Percentiles rank a stretch among this genome's conserved stretches.
Conservation (phyloP, 2,329 filamentous ascomycete genomes). For the Teratosphaeria zuluensis region DNA sequence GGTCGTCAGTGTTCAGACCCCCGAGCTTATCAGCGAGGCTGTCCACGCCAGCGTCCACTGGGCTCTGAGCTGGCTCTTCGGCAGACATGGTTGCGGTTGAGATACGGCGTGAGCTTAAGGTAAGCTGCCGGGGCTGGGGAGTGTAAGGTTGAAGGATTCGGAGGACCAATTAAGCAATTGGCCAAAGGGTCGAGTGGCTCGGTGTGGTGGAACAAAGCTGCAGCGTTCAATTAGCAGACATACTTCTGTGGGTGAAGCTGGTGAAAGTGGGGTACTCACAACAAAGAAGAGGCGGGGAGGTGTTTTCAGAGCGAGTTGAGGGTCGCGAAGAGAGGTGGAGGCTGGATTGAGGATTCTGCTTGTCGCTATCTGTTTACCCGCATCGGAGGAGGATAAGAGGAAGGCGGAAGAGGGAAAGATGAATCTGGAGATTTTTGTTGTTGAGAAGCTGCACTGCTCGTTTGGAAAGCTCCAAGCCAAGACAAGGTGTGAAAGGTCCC, state of each 20-base stretch:
- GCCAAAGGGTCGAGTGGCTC: background rate
- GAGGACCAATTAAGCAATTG: background rate
- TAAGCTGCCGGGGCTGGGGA: background rate
- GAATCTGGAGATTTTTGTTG: background rate
- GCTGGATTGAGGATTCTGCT: background rate
- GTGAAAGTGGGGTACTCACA: background rate
- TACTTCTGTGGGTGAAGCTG: background rate
- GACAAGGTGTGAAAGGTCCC: too few species aligned
- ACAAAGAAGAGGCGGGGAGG: background rate
- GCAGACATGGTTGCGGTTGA: constrained; percentile 18
- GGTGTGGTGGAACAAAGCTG: background rate
- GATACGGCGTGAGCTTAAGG: background rate
- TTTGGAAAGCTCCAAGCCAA: background rate
- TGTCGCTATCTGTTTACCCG: background rate
- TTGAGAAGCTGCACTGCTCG: background rate
- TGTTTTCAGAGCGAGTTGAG: background rate
- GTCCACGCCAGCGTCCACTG: constrained; percentile 22
- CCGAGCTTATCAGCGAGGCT: constrained; percentile 34
- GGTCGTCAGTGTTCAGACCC: constrained; percentile 36
- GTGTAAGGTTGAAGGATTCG: background rate
- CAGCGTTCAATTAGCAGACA: background rate
- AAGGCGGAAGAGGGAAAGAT: background rate
- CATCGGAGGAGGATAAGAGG: background rate
- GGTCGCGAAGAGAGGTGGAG: background rate
- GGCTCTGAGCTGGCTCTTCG: constrained; percentile 18